A percentile compares a stretch with the other conserved stretches of the same genome.
These are phyloP conservation scores for Geum urbanum DNA, from an alignment of 306 rosid genomes.

Conservation along the genomic window DNA sequence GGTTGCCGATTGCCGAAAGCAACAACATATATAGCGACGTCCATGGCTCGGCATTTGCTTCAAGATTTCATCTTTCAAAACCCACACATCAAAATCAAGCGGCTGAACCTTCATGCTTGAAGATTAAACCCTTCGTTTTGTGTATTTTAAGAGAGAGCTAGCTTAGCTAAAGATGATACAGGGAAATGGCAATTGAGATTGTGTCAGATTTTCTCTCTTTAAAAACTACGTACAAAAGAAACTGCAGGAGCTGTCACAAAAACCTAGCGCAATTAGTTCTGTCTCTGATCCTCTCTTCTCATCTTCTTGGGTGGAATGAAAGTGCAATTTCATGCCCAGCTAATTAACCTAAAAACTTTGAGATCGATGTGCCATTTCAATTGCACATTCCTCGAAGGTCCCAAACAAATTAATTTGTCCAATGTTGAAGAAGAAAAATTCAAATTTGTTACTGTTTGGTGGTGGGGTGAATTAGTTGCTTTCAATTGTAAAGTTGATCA, in stretches of 20 bases:
- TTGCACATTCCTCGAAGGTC: neutral
- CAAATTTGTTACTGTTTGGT: conserved; percentile 6
- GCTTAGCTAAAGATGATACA: neutral
- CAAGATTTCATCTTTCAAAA: conserved; percentile 16
- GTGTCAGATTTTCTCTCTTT: conserved; percentile 26
- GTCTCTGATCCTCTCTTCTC: conserved; percentile 19
- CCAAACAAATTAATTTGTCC: neutral
- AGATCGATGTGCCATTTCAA: conserved; percentile 6
- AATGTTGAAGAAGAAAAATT: neutral
- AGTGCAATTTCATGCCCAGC: conserved; percentile 17
- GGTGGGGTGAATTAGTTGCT: neutral
- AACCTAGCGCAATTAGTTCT: conserved; percentile 1
- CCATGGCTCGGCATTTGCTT: neutral
- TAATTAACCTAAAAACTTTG: conserved; percentile 3
- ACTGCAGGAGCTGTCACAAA: conserved; percentile 26
- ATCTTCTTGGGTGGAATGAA: conserved; percentile 25
- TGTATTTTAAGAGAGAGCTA: conserved; percentile 7
- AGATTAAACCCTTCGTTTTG: neutral
- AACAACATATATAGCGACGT: no score
- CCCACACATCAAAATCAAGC: neutral
- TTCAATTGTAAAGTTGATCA: neutral
- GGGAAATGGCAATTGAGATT: conserved; percentile 21
- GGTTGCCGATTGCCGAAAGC: no score
- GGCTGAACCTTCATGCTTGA: neutral
- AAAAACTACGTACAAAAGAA: conserved; percentile 11